A percentile compares a stretch with the other conserved stretches of the same genome.
These are phyloP conservation scores for Clohesyomyces aquaticus DNA, from an alignment of 495 filamentous ascomycete genomes.

Conservation along the genomic window DNA sequence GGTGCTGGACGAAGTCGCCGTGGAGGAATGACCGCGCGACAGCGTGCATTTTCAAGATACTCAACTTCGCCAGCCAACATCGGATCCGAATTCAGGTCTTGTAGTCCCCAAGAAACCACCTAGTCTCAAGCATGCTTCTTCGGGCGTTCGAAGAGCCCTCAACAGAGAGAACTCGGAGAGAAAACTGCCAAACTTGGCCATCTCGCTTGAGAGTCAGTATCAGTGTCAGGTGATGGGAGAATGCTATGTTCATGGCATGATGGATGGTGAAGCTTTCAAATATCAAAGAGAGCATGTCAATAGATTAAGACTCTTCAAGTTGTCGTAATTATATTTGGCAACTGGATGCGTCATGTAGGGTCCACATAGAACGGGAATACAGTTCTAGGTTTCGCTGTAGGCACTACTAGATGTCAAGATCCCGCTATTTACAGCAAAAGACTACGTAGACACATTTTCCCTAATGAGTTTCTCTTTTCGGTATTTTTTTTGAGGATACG, in stretches of 20 bases:
- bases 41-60: background rate
- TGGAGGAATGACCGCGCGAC: background rate
- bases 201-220: background rate
- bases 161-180: background rate
- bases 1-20: background rate
- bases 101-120: background rate
- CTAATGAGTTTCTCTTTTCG: too few relatives aligned
- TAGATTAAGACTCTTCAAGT: background rate
- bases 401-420: too few relatives aligned
- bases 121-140: background rate
- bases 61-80: background rate
- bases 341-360: too few relatives aligned
- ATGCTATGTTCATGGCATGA: conserved; percentile 7
- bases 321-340: too few relatives aligned
- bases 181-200: background rate
- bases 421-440: too few relatives aligned
- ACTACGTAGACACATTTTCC: too few relatives aligned
- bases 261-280: conserved; percentile 4
- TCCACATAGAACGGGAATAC: too few relatives aligned
- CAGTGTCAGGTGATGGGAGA: background rate
- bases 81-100: background rate
- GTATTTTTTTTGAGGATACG: too few relatives aligned
- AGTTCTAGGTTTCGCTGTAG: too few relatives aligned
- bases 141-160: background rate
- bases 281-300: background rate